A percentile compares a stretch with the other conserved stretches of the same genome.
Conservation (phyloP, 371 early-diverging fungal species). For the Mucor irregularis region DNA sequence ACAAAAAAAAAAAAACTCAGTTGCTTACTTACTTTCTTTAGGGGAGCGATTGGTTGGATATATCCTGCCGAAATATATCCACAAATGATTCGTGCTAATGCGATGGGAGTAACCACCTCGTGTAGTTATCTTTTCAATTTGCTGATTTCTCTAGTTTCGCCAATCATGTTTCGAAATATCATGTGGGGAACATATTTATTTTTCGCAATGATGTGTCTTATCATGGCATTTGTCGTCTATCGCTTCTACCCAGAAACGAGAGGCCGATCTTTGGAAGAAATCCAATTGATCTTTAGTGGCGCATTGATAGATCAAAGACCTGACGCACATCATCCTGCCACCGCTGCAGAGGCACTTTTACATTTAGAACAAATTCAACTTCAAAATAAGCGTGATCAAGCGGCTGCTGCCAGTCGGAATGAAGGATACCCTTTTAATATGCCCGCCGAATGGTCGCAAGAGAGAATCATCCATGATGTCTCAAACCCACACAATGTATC, state of each 20-base stretch:
- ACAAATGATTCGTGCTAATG: constrained; percentile 73
- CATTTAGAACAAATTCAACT: constrained; percentile 30
- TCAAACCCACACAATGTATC: constrained; percentile 17
- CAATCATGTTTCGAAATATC: constrained; percentile 57
- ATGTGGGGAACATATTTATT: constrained; percentile 64
- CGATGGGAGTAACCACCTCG: constrained; percentile 79
- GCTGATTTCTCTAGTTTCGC: constrained; percentile 58
- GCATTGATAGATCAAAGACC: constrained; percentile 42
- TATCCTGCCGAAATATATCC: constrained; percentile 70
- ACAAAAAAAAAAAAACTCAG: not conserved
- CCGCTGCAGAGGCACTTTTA: constrained; percentile 45
- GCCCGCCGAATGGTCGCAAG: constrained; percentile 8
- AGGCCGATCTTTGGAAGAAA: constrained; percentile 47
- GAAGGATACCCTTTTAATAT: constrained; percentile 3
- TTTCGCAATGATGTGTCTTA: constrained; percentile 59
- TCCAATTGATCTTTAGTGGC: constrained; percentile 50
- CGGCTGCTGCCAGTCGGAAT: not conserved
- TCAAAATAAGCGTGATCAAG: constrained; percentile 11
- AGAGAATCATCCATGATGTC: not conserved
- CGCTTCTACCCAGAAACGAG: constrained; percentile 80
- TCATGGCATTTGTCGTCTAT: constrained; percentile 60
- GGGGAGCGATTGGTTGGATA: constrained; percentile 90
- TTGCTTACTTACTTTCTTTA: not conserved
- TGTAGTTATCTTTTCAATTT: constrained; percentile 85
- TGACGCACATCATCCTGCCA: constrained; percentile 52